A percentile compares a stretch with the other conserved stretches of the same genome.
These are phyloP conservation scores for Chernovozyma aurita DNA, from an alignment of 1,139 yeast genomes.

Conservation along the genomic window DNA sequence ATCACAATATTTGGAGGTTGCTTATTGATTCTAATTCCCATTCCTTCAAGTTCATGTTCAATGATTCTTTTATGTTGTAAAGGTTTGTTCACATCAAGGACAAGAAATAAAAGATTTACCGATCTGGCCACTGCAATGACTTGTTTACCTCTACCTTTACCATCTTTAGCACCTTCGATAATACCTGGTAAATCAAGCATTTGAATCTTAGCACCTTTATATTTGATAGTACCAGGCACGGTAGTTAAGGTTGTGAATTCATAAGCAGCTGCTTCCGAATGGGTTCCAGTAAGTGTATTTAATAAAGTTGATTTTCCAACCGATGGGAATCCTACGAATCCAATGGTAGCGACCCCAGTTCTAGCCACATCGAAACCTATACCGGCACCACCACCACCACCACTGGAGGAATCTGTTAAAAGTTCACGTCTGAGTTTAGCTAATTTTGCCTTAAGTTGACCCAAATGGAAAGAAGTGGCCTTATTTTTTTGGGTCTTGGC, in stretches of 20 bases:
- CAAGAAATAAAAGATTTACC: conserved; percentile 87
- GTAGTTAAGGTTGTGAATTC: conserved; percentile 97
- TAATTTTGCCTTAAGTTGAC: conserved; percentile 91
- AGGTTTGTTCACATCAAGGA: conserved; percentile 93
- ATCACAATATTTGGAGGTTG: conserved; percentile 88
- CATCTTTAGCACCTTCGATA: conserved; percentile 98
- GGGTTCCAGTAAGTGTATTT: conserved; percentile 88
- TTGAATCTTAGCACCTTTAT: conserved; percentile 95
- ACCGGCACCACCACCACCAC: conserved; percentile 79
- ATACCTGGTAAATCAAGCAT: conserved; percentile 98
- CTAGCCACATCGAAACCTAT: conserved; percentile 96
- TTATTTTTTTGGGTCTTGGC: conserved; percentile 93
- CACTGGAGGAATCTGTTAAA: conserved; percentile 68
- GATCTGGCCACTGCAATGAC: conserved; percentile 98
- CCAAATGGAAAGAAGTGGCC: conserved; percentile 94
- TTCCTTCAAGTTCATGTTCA: conserved; percentile 93
- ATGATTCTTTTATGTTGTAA: conserved; percentile 88
- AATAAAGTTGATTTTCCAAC: conserved; percentile 94
- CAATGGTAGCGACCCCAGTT: conserved; percentile 96
- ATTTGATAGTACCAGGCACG: conserved; percentile 93
- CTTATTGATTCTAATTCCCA: conserved; percentile 91
- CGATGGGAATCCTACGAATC: conserved; percentile 97
- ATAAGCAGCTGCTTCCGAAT: conserved; percentile 94
- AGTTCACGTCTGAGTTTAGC: conserved; percentile 93
- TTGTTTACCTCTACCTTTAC: conserved; percentile 98